Percentiles rank a stretch among this genome's conserved stretches.
Evolutionary conservation across 306 rosid species (phyloP).

Genomic region (Cyamopsis tetragonoloba): DNA sequence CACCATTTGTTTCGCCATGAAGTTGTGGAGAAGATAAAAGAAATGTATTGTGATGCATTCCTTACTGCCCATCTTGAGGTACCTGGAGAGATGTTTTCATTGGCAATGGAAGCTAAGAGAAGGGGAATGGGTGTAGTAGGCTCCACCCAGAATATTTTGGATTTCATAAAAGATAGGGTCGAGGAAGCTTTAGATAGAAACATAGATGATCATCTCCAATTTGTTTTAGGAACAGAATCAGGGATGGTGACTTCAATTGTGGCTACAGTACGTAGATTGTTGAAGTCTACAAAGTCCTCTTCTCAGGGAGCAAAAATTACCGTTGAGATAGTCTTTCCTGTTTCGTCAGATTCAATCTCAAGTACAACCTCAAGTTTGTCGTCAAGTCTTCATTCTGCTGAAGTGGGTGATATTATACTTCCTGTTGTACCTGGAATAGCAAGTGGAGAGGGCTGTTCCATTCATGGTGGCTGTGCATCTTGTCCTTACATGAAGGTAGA

Average conservation of each 20-base stretch:
- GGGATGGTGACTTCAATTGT: slow-evolving; percentile 98
- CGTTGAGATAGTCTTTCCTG: slow-evolving; percentile 94
- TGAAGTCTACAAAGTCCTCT: slow-evolving; percentile 46
- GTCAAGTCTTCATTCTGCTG: slow-evolving; percentile 34
- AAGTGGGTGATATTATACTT: slow-evolving; percentile 44
- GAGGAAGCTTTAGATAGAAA: slow-evolving; percentile 82
- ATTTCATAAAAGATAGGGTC: slow-evolving; percentile 82
- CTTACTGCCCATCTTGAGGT: slow-evolving; percentile 98
- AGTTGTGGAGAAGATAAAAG: slow-evolving; percentile 87
- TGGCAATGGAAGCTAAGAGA: slow-evolving; percentile 98
- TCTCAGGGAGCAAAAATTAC: slow-evolving; percentile 48
- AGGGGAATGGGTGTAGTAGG: slow-evolving; percentile 99
- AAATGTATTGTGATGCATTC: slow-evolving; percentile 90
- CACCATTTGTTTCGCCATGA: slow-evolving; percentile 93
- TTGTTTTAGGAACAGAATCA: slow-evolving; percentile 91
- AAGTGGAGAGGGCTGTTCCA: slow-evolving; percentile 93
- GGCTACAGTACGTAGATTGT: slow-evolving; percentile 66
- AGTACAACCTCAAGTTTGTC: slow-evolving; percentile 49
- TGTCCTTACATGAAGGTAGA: slow-evolving; percentile 99
- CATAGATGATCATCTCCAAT: slow-evolving; percentile 77
- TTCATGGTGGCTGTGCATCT: slow-evolving; percentile 96
- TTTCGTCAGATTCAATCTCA: slow-evolving; percentile 87
- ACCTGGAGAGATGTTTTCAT: slow-evolving; percentile 97
- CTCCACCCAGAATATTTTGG: slow-evolving; percentile 86
- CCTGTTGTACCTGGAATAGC: slow-evolving; percentile 86